phyloP scores from a whole-genome alignment of 2,329 filamentous ascomycete species.

The Ophiostoma montium region DNA sequence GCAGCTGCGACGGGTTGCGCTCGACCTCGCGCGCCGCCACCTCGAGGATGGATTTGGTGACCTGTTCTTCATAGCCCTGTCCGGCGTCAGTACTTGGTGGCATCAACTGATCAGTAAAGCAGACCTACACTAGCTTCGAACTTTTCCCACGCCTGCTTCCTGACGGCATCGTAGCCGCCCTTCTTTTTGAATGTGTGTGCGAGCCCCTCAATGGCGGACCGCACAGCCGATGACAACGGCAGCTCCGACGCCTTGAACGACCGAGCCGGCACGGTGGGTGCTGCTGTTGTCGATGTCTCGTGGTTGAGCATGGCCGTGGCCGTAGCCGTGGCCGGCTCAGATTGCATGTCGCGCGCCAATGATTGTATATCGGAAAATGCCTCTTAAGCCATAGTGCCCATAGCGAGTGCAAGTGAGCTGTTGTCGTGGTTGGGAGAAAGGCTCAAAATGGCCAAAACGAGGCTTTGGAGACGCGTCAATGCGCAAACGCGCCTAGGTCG shows the following conservation, averaged over 20 bases:
- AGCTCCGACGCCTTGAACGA: constrained; percentile 58
- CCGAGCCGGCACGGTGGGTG: background rate
- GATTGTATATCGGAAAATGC: too few species aligned
- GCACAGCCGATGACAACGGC: constrained; percentile 57
- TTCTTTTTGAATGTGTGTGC: constrained; percentile 79
- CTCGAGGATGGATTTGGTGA: constrained; percentile 52
- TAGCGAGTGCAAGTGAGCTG: too few species aligned
- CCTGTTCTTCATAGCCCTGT: constrained; percentile 55
- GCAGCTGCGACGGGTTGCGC: constrained; percentile 54
- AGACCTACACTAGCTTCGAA: constrained; percentile 52
- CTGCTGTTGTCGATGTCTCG: background rate
- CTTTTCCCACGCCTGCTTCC: constrained; percentile 63
- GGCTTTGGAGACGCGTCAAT: background rate
- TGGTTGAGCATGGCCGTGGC: background rate
- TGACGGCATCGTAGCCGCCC: constrained; percentile 64
- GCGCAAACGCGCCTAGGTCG: background rate
- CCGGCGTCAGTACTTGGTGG: background rate
- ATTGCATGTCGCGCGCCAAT: too few species aligned
- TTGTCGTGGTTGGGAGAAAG: too few species aligned
- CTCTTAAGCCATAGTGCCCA: background rate
- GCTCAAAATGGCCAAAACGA: too few species aligned
- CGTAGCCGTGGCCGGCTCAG: background rate
- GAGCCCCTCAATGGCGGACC: constrained; percentile 58
- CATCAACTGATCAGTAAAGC: too few species aligned
- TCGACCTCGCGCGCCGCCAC: constrained; percentile 63